Evolutionary conservation across 768 basidiomycete species (phyloP), one percentile per base, ranked within the genome.

Genomic region (Pulveroboletus frians): DNA sequence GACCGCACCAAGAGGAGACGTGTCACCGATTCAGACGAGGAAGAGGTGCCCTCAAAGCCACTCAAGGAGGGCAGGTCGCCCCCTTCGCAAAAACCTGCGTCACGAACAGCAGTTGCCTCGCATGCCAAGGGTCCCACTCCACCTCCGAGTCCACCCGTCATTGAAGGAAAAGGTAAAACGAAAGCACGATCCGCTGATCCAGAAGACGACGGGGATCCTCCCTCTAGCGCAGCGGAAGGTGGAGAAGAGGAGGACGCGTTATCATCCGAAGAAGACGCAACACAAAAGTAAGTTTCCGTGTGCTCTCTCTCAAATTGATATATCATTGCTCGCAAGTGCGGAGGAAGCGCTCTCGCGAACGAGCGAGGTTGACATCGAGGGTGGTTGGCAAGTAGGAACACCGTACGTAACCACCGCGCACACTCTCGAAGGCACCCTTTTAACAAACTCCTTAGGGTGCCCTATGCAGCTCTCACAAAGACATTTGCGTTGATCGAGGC

Each of bases 401-500:
- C 80, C 90, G 93, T 94, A 63, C 57, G 90, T 76, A 6, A 46
- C 32, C 36, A 39, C n/a, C 35, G 10, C 34, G 14, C 9, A 2
- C 14, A 39, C 13, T n/a, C 6, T 11, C 5, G 18, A 31, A 14
- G 10, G 29, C 32, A 18, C 32, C 23, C 18, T 7, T 23, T 39
- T 52, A 39, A 54, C 46, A 37, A 3, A 23, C 31, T 26, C 23
- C 5, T 9, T 23, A 97, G 94, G 4, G 87, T 97, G 10, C 96
- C 96, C 0, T 99, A 99, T 63, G 87, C 91, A 15, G 91, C 96
- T 6, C 77, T 99, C 31, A 83, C 92, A 9, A 85, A 91, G 56
- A 81, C 87, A 0, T 98, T 98, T 64, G 77, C 83, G 15, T 70
- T 88, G 27, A 98, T 99, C 53, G 94, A 96, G 67, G 81, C 82